These are phyloP conservation scores for Nidularia pulvinata DNA, from an alignment of 768 basidiomycete genomes.

Conservation along the genomic window DNA sequence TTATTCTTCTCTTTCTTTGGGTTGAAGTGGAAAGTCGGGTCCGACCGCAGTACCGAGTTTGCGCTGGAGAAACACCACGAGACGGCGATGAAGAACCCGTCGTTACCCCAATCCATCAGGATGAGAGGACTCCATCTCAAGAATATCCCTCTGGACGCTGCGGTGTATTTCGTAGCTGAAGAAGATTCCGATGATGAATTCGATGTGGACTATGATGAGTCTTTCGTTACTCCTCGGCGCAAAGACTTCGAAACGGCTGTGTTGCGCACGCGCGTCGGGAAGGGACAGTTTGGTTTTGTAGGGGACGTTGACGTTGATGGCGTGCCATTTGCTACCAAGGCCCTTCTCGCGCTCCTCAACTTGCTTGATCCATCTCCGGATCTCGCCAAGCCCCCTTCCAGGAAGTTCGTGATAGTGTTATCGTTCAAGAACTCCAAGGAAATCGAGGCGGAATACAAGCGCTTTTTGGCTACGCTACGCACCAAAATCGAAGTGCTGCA, in stretches of 20 bases:
- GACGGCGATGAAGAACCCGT: conserved; percentile 8
- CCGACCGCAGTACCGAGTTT: conserved; percentile 6
- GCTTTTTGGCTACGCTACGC: conserved; percentile 16
- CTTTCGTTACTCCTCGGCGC: no score
- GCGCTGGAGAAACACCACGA: conserved; percentile 11
- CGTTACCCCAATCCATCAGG: conserved; percentile 14
- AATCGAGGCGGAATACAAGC: conserved; percentile 7
- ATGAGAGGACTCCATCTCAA: conserved; percentile 24
- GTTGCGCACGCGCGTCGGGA: conserved; percentile 15
- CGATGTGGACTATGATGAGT: no score
- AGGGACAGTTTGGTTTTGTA: conserved; percentile 29
- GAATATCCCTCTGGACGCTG: conserved; percentile 13
- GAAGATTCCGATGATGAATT: conserved; percentile 6
- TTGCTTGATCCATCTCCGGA: conserved; percentile 8
- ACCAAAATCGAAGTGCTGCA: conserved; percentile 12
- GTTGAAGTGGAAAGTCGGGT: conserved; percentile 11
- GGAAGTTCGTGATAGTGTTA: conserved; percentile 22
- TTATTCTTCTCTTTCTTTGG: conserved; percentile 16
- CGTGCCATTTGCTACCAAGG: conserved; percentile 17
- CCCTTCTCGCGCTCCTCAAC: conserved; percentile 29
- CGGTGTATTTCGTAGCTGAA: conserved; percentile 16
- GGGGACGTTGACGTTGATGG: conserved; percentile 26
- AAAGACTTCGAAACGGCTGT: conserved; percentile 25
- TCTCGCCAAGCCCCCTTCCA: conserved; percentile 7
- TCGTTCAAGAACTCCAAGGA: conserved; percentile 11